A percentile compares a stretch with the other conserved stretches of the same genome.
Conservation (phyloP, 1,284 basidiomycete genomes). For the Phenoliferia sp. region DNA sequence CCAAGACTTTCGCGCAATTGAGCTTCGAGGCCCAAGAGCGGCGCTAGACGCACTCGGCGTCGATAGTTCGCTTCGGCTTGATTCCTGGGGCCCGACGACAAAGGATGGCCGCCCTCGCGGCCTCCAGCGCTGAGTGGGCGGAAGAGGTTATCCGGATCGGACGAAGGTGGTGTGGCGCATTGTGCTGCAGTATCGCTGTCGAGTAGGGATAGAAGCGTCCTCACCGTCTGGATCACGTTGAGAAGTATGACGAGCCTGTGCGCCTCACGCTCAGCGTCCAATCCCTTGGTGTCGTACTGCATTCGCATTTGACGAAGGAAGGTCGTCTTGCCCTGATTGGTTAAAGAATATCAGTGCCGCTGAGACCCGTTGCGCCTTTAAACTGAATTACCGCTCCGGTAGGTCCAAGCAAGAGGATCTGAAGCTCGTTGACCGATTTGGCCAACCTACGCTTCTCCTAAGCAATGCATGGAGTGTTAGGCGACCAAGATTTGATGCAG, state of each 20-base stretch:
- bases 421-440: not conserved
- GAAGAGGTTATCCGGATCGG: not conserved
- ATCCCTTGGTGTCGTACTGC: constrained; percentile 1
- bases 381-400: constrained; percentile 3
- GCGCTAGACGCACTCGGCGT: constrained; percentile 3
- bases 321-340: constrained; percentile 6
- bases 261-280: constrained; percentile 11
- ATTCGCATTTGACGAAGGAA: constrained; percentile 10
- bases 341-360: not conserved
- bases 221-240: not conserved
- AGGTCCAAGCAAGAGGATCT: constrained; percentile 9
- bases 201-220: constrained; percentile 4
- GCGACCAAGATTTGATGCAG: not conserved
- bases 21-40: constrained; percentile 6
- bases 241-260: constrained; percentile 11
- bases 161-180: not conserved
- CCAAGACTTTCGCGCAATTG: constrained; percentile 1
- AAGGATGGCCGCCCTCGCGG: not conserved
- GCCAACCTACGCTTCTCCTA: not conserved
- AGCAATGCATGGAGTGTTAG: not conserved
- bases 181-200: constrained; percentile 2
- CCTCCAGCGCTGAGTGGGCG: not conserved
- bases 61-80: not conserved
- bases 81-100: not conserved
- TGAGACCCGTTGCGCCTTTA: not conserved